phyloP scores from a whole-genome alignment of 192 early-diverging fungal species.

The Phycomyces blakesleeanus region DNA sequence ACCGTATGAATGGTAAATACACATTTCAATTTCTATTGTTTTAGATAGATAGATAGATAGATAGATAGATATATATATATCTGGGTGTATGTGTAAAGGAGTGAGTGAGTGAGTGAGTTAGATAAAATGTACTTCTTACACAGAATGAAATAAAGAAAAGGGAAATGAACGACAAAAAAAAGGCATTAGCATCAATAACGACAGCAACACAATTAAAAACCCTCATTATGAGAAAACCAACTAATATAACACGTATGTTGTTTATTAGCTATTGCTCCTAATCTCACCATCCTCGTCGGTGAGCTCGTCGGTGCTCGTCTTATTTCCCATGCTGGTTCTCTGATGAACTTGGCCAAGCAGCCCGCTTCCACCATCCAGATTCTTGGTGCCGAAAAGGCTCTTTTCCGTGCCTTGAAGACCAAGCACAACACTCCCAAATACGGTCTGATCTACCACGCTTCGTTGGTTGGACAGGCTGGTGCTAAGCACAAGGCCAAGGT shows the following conservation, averaged over 20 bases:
- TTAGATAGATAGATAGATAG: too few relatives aligned
- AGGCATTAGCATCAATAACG: too few relatives aligned
- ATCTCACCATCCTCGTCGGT: constrained; percentile 91
- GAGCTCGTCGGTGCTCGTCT: constrained; percentile 96
- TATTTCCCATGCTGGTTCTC: constrained; percentile 94
- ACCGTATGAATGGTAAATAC: constrained; percentile 72
- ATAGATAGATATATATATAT: too few relatives aligned
- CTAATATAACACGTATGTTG: too few relatives aligned
- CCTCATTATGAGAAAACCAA: too few relatives aligned
- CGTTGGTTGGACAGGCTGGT: constrained; percentile 90
- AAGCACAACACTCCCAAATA: constrained; percentile 98
- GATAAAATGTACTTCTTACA: too few relatives aligned
- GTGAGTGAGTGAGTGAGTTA: too few relatives aligned
- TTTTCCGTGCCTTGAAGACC: constrained; percentile 96
- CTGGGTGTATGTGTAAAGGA: too few relatives aligned
- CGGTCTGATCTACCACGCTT: constrained; percentile 95
- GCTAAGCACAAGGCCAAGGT: constrained; percentile 99
- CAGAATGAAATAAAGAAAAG: too few relatives aligned
- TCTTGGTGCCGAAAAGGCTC: constrained; percentile 96
- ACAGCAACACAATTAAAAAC: too few relatives aligned
- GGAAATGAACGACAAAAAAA: too few relatives aligned
- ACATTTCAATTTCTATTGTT: too few relatives aligned
- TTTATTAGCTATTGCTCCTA: constrained; percentile 76
- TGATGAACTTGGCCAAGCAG: constrained; percentile 95
- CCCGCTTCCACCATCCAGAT: constrained; percentile 98